These are phyloP conservation scores for Potentilla sterilis DNA, from an alignment of 306 rosid species.

Conservation along the genomic window DNA sequence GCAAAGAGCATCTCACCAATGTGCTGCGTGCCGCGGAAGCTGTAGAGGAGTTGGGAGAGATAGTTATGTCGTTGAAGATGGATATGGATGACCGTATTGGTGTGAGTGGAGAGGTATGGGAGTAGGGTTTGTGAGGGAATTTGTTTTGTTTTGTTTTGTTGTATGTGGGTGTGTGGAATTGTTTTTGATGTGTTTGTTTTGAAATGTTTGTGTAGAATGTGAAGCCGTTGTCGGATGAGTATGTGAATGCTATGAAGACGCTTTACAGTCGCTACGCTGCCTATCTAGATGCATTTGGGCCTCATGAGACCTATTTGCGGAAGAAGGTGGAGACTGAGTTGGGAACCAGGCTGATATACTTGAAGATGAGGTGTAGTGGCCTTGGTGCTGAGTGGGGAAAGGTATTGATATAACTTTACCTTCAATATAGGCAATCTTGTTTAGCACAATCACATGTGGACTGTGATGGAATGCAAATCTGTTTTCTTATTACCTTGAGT, in stretches of 20 bases:
- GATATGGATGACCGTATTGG: slow-evolving; percentile 85
- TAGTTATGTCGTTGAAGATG: slow-evolving; percentile 57
- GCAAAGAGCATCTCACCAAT: slow-evolving; percentile 58
- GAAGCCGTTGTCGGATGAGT: slow-evolving; percentile 57
- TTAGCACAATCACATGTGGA: not conserved
- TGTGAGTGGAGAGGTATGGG: slow-evolving; percentile 73
- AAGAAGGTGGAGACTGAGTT: slow-evolving; percentile 92
- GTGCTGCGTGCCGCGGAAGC: slow-evolving; percentile 82
- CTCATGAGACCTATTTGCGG: slow-evolving; percentile 71
- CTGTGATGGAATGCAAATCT: slow-evolving; percentile 1
- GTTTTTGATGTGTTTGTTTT: slow-evolving; percentile 19
- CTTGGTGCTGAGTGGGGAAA: slow-evolving; percentile 88
- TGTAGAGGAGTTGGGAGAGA: slow-evolving; percentile 77
- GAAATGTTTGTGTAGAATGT: slow-evolving; percentile 50
- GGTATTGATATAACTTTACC: slow-evolving; percentile 41
- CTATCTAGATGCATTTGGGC: slow-evolving; percentile 85
- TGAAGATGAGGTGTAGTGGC: slow-evolving; percentile 91
- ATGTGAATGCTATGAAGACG: slow-evolving; percentile 55
- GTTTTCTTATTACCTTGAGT: not conserved
- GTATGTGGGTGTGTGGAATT: not conserved
- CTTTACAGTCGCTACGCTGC: slow-evolving; percentile 59
- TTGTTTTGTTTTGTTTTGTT: not conserved
- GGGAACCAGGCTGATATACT: slow-evolving; percentile 82
- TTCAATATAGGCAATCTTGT: not conserved
- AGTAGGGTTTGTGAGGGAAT: slow-evolving; percentile 7